These are phyloP conservation scores for Pulveroboletus sp. DNA, from an alignment of 768 basidiomycete genomes.

Conservation along the genomic window DNA sequence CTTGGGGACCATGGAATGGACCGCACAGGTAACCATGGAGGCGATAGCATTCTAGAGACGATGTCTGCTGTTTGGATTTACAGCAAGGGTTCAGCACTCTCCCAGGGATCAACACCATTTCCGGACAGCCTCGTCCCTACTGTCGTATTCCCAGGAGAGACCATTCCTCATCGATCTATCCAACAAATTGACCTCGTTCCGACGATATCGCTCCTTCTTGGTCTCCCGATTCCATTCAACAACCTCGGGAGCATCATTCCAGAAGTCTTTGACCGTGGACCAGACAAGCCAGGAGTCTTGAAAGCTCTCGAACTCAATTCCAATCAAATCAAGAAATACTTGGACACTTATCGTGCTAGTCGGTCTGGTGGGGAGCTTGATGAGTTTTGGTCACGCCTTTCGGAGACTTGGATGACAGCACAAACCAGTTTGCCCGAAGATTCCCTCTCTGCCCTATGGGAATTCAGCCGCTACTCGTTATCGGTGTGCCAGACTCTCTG, in stretches of 20 bases:
- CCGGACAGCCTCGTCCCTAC: slow-evolving; percentile 52
- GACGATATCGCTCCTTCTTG: slow-evolving; percentile 81
- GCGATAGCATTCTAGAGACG: slow-evolving; percentile 82
- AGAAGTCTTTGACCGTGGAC: slow-evolving; percentile 69
- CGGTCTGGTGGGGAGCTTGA: slow-evolving; percentile 71
- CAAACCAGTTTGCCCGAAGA: slow-evolving; percentile 21
- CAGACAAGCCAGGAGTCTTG: slow-evolving; percentile 36
- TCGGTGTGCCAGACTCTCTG: slow-evolving; percentile 78
- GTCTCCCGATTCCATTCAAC: slow-evolving; percentile 92
- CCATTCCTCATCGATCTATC: slow-evolving; percentile 53
- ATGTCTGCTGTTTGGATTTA: slow-evolving; percentile 89
- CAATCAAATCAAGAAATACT: slow-evolving; percentile 69
- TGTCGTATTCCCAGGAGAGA: slow-evolving; percentile 56
- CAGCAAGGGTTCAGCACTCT: slow-evolving; percentile 62
- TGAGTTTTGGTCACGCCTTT: slow-evolving; percentile 52
- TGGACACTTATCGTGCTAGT: slow-evolving; percentile 70
- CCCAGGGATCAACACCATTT: slow-evolving; percentile 29
- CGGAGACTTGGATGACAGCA: slow-evolving; percentile 40
- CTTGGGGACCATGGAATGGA: slow-evolving; percentile 99
- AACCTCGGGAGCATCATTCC: slow-evolving; percentile 91
- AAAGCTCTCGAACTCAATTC: slow-evolving; percentile 67
- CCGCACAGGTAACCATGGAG: slow-evolving; percentile 88
- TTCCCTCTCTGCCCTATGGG: slow-evolving; percentile 13
- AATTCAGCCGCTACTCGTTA: slow-evolving; percentile 34
- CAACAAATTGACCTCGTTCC: slow-evolving; percentile 95